Evolutionary conservation across 495 filamentous ascomycete genomes (phyloP).

Genomic region (Friedmanniomyces endolithicus): DNA sequence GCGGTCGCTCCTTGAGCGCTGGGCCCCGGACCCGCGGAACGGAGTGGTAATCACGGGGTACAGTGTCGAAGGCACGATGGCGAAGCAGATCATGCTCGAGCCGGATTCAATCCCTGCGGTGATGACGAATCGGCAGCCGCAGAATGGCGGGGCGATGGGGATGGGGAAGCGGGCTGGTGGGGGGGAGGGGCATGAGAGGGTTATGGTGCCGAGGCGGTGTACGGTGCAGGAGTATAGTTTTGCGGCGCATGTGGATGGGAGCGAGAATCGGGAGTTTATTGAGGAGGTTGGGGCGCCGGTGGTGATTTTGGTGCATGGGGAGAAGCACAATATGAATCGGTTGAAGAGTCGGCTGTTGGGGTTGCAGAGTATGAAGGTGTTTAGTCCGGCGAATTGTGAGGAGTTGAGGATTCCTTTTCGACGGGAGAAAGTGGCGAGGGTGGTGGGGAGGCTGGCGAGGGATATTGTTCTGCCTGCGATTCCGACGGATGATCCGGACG

Average conservation of each 20-base stretch:
- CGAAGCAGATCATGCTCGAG: slow-evolving; percentile 82
- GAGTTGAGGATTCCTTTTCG: slow-evolving; percentile 91
- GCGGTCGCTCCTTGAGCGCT: slow-evolving; percentile 80
- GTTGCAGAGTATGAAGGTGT: slow-evolving; percentile 82
- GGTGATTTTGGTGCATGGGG: slow-evolving; percentile 92
- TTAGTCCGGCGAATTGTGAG: slow-evolving; percentile 84
- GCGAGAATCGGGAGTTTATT: slow-evolving; percentile 88
- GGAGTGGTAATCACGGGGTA: slow-evolving; percentile 96
- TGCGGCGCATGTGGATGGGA: slow-evolving; percentile 93
- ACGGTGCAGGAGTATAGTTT: slow-evolving; percentile 87
- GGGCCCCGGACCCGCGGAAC: slow-evolving; percentile 90
- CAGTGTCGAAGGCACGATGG: slow-evolving; percentile 97
- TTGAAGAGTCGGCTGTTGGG: slow-evolving; percentile 89
- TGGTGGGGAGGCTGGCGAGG: slow-evolving; percentile 77
- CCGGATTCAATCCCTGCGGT: slow-evolving; percentile 86
- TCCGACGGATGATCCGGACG: slow-evolving; percentile 9
- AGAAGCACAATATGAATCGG: slow-evolving; percentile 96
- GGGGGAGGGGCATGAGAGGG: slow-evolving; percentile 51
- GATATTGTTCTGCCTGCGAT: slow-evolving; percentile 39
- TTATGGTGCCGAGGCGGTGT: slow-evolving; percentile 85
- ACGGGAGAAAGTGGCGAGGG: slow-evolving; percentile 90
- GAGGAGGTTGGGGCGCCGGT: slow-evolving; percentile 83
- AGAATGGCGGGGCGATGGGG: slow-evolving; percentile 1
- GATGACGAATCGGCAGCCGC: slow-evolving; percentile 44
- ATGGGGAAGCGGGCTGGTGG: slow-evolving; percentile 34